phyloP scores from a whole-genome alignment of 176 grass and related monocot species.

The Juncus effusus region DNA sequence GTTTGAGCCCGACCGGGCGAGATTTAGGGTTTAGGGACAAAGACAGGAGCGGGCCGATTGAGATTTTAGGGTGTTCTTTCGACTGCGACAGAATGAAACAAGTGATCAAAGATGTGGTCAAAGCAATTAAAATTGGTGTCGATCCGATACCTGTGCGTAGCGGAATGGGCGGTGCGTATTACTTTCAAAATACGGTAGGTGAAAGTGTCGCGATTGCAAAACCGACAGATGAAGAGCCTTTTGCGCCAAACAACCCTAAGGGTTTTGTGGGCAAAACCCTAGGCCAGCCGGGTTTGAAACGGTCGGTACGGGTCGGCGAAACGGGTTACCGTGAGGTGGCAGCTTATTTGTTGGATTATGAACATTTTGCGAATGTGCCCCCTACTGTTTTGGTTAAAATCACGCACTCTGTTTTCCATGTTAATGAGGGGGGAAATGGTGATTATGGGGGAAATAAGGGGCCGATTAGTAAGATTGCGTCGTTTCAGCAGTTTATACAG shows the following conservation, averaged over 20 bases:
- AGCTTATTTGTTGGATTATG: slow-evolving; percentile 70
- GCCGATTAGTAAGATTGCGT: slow-evolving; percentile 85
- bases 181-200: slow-evolving; percentile 64
- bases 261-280: slow-evolving; percentile 75
- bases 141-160: slow-evolving; percentile 68
- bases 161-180: slow-evolving; percentile 93
- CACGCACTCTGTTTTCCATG: slow-evolving; percentile 74
- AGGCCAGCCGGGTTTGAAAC: slow-evolving; percentile 88
- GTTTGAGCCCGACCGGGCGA: slow-evolving; percentile 69
- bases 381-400: slow-evolving; percentile 86
- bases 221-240: slow-evolving; percentile 95
- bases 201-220: slow-evolving; percentile 91
- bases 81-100: slow-evolving; percentile 63
- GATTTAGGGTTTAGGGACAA: slow-evolving; percentile 50
- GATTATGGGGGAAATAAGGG: slow-evolving; percentile 34
- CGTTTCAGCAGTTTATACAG: slow-evolving; percentile 75
- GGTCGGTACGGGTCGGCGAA: slow-evolving; percentile 85
- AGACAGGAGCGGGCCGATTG: slow-evolving; percentile 65
- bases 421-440: slow-evolving; percentile 50
- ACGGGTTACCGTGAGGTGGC: slow-evolving; percentile 90
- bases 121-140: slow-evolving; percentile 68
- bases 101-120: slow-evolving; percentile 64
- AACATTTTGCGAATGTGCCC: slow-evolving; percentile 81
- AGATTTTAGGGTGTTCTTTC: slow-evolving; percentile 73
- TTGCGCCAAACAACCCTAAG: slow-evolving; percentile 95